These are phyloP conservation scores for Phoenix roebelenii DNA, from an alignment of 176 grass and related monocot genomes.

Conservation along the genomic window DNA sequence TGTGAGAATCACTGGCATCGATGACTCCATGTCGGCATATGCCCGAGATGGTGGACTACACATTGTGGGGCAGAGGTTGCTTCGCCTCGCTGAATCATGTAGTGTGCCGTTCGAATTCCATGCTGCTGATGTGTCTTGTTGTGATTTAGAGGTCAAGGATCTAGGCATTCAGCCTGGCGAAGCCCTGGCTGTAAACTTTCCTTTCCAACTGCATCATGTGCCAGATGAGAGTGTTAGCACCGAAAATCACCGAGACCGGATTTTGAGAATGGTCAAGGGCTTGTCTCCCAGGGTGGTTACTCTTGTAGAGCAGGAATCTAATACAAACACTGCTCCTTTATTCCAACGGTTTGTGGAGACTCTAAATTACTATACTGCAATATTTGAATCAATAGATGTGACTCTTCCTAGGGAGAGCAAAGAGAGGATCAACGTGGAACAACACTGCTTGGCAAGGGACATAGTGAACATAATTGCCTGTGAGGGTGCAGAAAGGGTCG, in stretches of 20 bases:
- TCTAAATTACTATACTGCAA: slow-evolving; percentile 5
- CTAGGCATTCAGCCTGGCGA: slow-evolving; percentile 1
- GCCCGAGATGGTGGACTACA: slow-evolving; percentile 7
- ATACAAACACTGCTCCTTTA: slow-evolving; percentile 12
- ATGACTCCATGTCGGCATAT: slow-evolving; percentile 2
- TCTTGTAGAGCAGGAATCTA: slow-evolving; percentile 11
- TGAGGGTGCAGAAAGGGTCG: slow-evolving; percentile 16
- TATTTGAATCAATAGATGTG: slow-evolving; percentile 17
- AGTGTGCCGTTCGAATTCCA: slow-evolving; percentile 7
- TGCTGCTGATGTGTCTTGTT: background rate
- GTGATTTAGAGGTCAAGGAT: slow-evolving; percentile 8
- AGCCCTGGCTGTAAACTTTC: slow-evolving; percentile 3
- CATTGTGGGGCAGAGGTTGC: slow-evolving; percentile 6
- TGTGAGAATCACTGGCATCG: slow-evolving; percentile 8
- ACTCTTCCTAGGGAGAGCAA: slow-evolving; percentile 9
- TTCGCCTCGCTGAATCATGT: slow-evolving; percentile 4
- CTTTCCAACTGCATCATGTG: slow-evolving; percentile 12
- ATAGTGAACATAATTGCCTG: slow-evolving; percentile 15
- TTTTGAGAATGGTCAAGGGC: slow-evolving; percentile 16
- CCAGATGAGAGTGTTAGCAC: slow-evolving; percentile 19
- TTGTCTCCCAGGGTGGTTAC: slow-evolving; percentile 11
- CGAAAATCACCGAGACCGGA: slow-evolving; percentile 1
- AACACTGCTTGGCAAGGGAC: slow-evolving; percentile 14
- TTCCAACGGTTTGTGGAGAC: slow-evolving; percentile 4
- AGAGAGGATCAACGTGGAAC: slow-evolving; percentile 8